Base-by-base conservation (phyloP, 129 eudicot species). In the Ambrosia trifida region DNA sequence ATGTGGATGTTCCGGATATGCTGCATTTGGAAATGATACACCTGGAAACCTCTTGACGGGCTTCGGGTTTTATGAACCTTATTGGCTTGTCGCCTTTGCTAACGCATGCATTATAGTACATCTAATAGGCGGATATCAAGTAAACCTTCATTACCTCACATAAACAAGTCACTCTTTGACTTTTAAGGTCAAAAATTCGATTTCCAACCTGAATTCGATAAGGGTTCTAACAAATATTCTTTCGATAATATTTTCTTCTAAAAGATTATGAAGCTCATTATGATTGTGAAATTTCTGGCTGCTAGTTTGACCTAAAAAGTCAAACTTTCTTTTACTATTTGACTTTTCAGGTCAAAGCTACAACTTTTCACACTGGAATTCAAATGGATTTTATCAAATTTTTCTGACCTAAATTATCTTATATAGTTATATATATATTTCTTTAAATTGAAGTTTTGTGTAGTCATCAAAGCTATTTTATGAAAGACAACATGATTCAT, bases 1-100 rank as follows among this genome's bases (percentile, higher is more conserved):
- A 78, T 91, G 97, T 79, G 97, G 96, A 31, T 84, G 90, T 58
- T 91, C 88, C 4, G 94, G 97, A 12, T 91, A 91, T 58, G 97
- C 96, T 28, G 96, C 96, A 44, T 88, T 91, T 43, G 96, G 97
- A 44, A 78, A 86, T 70, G 28, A 79, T 31, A 83, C 97, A 7
- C 96, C 96, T 0, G 97, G 94, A 16, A 91, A 88, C 69, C 67
- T 91, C 46, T 79, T 91, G 33, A 86, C 97, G 0, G 97, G 95
- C 16, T 91, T 91, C 36, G 97, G 96, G 67, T 91, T 88, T 76
- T 86, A 80, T 45, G 89, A 91, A 82, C 96, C 97, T 44, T 88
- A 73, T 10, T 91, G 96, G 97, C 73, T 91, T 51, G 78, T 91
- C 0, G 90, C 86, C 60, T 38, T 86, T 4, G 97, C 91, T 51